A percentile compares a stretch with the other conserved stretches of the same genome.
Evolutionary conservation across 257 asterid species (phyloP).

Genomic region (Pogostemon cablin): DNA sequence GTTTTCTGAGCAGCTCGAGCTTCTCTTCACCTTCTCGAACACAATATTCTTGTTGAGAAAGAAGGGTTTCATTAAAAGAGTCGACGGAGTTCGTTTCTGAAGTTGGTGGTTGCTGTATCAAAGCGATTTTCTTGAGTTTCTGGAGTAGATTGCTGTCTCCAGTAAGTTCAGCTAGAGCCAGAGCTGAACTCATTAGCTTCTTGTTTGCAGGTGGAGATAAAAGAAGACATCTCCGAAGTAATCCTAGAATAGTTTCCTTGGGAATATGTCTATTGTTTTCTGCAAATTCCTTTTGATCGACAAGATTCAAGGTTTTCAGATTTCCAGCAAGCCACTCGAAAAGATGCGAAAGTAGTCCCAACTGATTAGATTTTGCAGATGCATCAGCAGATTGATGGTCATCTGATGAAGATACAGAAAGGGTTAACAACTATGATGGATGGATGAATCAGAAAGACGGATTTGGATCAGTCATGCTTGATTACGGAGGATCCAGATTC

Average conservation of each 20-base stretch:
- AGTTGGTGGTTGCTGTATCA: constrained; percentile 28
- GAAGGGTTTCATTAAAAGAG: constrained; percentile 31
- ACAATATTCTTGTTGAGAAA: constrained; percentile 50
- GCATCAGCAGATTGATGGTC: constrained; percentile 35
- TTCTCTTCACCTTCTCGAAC: constrained; percentile 55
- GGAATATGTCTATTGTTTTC: constrained; percentile 41
- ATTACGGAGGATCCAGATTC: background rate
- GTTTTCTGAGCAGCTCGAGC: constrained; percentile 42
- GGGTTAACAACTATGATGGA: background rate
- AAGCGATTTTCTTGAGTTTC: constrained; percentile 63
- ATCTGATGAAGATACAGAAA: constrained; percentile 45
- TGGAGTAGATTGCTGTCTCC: constrained; percentile 51
- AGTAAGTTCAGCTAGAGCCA: constrained; percentile 52
- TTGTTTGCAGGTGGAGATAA: constrained; percentile 49
- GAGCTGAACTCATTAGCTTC: constrained; percentile 47
- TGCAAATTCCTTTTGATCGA: constrained; percentile 37
- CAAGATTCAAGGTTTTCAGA: constrained; percentile 45
- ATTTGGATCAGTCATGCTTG: background rate
- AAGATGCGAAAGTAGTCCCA: constrained; percentile 47
- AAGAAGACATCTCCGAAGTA: constrained; percentile 65
- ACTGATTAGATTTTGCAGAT: constrained; percentile 34
- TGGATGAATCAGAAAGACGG: background rate
- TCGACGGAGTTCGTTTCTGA: constrained; percentile 29
- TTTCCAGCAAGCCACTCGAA: constrained; percentile 56
- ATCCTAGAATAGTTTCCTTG: constrained; percentile 42